These are phyloP conservation scores for Pyrus bretschneideri DNA, from an alignment of 306 rosid species.

Conservation along the genomic window DNA sequence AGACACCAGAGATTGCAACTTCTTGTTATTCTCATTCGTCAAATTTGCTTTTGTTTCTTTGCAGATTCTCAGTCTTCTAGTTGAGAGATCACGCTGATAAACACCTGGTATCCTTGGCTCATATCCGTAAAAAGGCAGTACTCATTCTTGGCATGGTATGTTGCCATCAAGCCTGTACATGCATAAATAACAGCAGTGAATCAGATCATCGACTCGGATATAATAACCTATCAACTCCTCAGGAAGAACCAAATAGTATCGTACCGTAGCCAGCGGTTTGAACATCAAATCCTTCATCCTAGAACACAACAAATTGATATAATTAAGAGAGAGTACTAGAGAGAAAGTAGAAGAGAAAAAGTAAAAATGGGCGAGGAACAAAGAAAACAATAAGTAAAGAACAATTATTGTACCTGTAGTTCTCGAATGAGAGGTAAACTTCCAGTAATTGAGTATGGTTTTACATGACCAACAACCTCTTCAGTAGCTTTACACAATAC, in stretches of 20 bases:
- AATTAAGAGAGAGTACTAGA: not conserved
- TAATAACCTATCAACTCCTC: not conserved
- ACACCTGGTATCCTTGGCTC: conserved; percentile 75
- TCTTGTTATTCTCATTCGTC: not conserved
- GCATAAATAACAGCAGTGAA: conserved; percentile 4
- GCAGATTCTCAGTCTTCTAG: conserved; percentile 44
- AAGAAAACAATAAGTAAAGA: not conserved
- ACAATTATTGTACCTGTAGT: conserved; percentile 51
- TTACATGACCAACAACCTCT: conserved; percentile 80
- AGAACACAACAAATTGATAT: conserved; percentile 8
- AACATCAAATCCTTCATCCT: conserved; percentile 95
- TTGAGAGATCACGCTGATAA: conserved; percentile 59
- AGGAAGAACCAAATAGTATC: conserved; percentile 10
- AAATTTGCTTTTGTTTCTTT: not conserved
- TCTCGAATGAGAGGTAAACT: conserved; percentile 86
- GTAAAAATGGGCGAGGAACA: not conserved
- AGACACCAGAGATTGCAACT: not conserved
- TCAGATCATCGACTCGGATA: not conserved
- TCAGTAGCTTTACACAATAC: conserved; percentile 91
- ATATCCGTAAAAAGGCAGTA: conserved; percentile 79
- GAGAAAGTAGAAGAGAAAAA: not conserved
- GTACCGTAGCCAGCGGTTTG: conserved; percentile 86
- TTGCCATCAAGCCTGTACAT: conserved; percentile 70
- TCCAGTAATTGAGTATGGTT: conserved; percentile 91
- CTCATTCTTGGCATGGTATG: conserved; percentile 92